Conservation (phyloP, 169 alveolate species). For the Cryptosporidium meleagridis region DNA sequence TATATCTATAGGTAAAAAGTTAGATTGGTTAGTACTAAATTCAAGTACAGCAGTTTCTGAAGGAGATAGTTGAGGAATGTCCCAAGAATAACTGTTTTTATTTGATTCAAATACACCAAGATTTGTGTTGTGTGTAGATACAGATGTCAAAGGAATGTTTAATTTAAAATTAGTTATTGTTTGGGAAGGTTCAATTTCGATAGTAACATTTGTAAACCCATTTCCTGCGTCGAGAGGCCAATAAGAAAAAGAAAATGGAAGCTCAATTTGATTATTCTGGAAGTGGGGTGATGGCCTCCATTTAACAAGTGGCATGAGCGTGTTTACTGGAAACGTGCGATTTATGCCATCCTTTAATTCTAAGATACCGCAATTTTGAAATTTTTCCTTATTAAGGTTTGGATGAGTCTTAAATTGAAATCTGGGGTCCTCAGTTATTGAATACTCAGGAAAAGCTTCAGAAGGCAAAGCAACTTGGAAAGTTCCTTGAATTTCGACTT, state of each 20-base stretch:
- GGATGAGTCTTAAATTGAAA: constrained; percentile 73
- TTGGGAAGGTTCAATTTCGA: constrained; percentile 31
- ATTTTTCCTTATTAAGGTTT: constrained; percentile 52
- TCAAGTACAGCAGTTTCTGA: constrained; percentile 49
- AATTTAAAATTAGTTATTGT: not conserved
- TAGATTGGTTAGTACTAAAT: constrained; percentile 16
- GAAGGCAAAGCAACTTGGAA: constrained; percentile 29
- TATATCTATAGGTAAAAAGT: constrained; percentile 46
- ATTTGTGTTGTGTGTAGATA: not conserved
- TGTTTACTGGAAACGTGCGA: constrained; percentile 34
- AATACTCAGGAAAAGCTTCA: constrained; percentile 48
- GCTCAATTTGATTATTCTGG: constrained; percentile 12
- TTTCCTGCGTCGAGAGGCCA: constrained; percentile 43
- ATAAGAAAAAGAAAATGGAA: constrained; percentile 48
- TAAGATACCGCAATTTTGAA: constrained; percentile 3
- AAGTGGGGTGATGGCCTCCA: constrained; percentile 24
- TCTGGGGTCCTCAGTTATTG: constrained; percentile 40
- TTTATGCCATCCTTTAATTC: constrained; percentile 35
- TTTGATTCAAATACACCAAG: not conserved
- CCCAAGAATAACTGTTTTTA: constrained; percentile 4
- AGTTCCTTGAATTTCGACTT: constrained; percentile 59
- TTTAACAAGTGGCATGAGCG: constrained; percentile 57
- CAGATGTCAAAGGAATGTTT: not conserved
- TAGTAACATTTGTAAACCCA: constrained; percentile 22
- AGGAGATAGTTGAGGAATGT: not conserved